A percentile compares a stretch with the other conserved stretches of the same genome.
Conservation (phyloP, 306 rosid genomes). For the Cucurbita maxima region DNA sequence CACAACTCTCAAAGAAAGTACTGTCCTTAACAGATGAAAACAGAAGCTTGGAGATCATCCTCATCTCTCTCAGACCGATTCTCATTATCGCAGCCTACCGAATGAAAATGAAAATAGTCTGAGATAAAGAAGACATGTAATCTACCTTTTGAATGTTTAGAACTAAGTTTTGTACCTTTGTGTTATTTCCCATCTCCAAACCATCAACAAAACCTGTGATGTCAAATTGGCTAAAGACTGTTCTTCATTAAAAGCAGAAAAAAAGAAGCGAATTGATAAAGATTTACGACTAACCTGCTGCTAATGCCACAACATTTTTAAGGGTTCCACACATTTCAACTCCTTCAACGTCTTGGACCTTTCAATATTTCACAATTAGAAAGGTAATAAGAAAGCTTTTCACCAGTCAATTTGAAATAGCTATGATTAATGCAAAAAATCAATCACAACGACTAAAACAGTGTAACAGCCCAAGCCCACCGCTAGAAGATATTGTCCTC, state of each 20-base stretch:
- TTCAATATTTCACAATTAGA: slow-evolving; percentile 11
- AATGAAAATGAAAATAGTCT: background rate
- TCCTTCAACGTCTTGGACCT: slow-evolving; percentile 89
- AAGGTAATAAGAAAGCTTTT: slow-evolving; percentile 8
- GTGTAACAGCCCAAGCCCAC: too few relatives aligned
- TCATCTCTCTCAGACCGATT: slow-evolving; percentile 77
- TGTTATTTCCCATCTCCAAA: slow-evolving; percentile 90
- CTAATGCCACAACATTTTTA: slow-evolving; percentile 82
- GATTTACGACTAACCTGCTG: slow-evolving; percentile 49
- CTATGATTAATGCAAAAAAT: background rate
- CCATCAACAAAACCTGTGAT: slow-evolving; percentile 90
- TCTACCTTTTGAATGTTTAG: background rate
- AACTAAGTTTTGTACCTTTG: slow-evolving; percentile 34
- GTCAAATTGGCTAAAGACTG: slow-evolving; percentile 8
- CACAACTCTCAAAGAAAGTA: slow-evolving; percentile 89
- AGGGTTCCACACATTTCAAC: slow-evolving; percentile 90
- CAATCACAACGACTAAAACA: background rate
- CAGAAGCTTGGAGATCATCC: slow-evolving; percentile 57
- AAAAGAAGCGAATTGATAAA: background rate
- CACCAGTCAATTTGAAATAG: background rate
- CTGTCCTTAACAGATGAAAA: slow-evolving; percentile 75
- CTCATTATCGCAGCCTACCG: slow-evolving; percentile 90
- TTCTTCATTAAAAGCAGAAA: slow-evolving; percentile 10
- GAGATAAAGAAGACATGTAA: background rate
- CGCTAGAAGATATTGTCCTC: too few relatives aligned